phyloP scores from a whole-genome alignment of 2,329 filamentous ascomycete genomes.

The Fusarium clavum region DNA sequence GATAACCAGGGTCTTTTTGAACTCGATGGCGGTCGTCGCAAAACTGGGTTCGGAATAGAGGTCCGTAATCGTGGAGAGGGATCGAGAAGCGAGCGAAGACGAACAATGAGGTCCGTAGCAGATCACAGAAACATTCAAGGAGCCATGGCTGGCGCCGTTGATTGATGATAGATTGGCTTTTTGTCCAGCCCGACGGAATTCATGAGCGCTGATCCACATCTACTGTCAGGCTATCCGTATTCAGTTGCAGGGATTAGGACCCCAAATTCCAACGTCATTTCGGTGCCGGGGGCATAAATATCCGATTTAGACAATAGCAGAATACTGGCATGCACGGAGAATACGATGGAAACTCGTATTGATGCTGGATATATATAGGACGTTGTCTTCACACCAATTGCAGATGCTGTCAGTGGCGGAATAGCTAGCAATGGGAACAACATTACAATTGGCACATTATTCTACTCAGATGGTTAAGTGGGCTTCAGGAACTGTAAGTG shows the following conservation, averaged over 20 bases:
- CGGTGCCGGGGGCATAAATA: slow-evolving; percentile 42
- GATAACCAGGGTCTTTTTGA: slow-evolving; percentile 21
- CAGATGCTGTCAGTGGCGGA: neutral
- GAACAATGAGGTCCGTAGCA: slow-evolving; percentile 12
- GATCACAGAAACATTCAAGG: slow-evolving; percentile 14
- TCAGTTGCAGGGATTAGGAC: slow-evolving; percentile 36
- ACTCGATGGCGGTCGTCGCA: slow-evolving; percentile 14
- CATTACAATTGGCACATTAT: neutral
- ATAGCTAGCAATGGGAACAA: neutral
- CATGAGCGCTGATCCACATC: slow-evolving; percentile 41
- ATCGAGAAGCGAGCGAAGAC: slow-evolving; percentile 31
- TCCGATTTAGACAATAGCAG: slow-evolving; percentile 25
- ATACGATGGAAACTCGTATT: slow-evolving; percentile 22
- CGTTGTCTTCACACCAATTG: neutral
- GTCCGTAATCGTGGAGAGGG: neutral
- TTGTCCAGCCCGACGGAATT: slow-evolving; percentile 34
- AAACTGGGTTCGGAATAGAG: neutral
- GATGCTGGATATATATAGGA: neutral
- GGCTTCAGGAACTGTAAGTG: neutral
- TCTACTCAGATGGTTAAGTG: too few relatives aligned
- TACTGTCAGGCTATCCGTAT: slow-evolving; percentile 15
- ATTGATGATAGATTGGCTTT: slow-evolving; percentile 44
- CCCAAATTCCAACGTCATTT: slow-evolving; percentile 41
- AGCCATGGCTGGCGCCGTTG: slow-evolving; percentile 27
- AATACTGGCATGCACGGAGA: neutral